Base-by-base conservation (phyloP, 495 filamentous ascomycete species). In the Neurospora terricola region DNA sequence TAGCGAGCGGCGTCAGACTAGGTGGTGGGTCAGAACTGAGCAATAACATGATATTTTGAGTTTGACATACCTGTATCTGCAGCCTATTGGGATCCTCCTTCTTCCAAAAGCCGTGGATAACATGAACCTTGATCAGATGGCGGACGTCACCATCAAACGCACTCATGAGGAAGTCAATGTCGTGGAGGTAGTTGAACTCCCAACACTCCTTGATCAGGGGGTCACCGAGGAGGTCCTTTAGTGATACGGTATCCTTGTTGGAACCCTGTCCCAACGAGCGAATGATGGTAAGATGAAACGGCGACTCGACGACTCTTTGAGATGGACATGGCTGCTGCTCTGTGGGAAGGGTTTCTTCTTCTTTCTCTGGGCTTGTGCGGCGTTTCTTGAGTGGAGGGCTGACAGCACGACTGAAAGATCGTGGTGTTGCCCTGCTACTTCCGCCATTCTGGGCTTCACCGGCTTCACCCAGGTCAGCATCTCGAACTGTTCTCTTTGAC, bases 51-150 rank as follows among this genome's bases (percentile, higher is more conserved):
- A 38, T n/a, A 38, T 40, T n/a, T 38, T 21, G 6, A 4, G 10
- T 21, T 36, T 37, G 2, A 77, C 80, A 75, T 84, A 93, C 92
- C 81, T 90, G 87, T 42, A 97, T 83, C 0, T 75, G 79, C 30
- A 90, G 76, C 34, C 88, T 83, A 77, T 88, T 88, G 3, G 80
- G 75, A 77, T 93, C 90, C 30, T 94, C 92, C 72, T 79, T 86
- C 81, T 91, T 93, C 94, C 94, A 97, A 69, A 91, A 94, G 3
- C 94, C 94, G 83, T 97, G 94, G 14, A 97, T 87, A 38, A 97
- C 83, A 75, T 92, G 90, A 10, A 97, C 87, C 69, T 88, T 83
- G 12, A 94, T 88, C 1, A 91, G 73, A 62, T 83, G 76, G 27
- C 87, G 84, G 11, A 91, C 87, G 82, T 96, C 93, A 7, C 84